Evolutionary conservation across 345 rosid species (phyloP).

Genomic region (Mangifera indica): DNA sequence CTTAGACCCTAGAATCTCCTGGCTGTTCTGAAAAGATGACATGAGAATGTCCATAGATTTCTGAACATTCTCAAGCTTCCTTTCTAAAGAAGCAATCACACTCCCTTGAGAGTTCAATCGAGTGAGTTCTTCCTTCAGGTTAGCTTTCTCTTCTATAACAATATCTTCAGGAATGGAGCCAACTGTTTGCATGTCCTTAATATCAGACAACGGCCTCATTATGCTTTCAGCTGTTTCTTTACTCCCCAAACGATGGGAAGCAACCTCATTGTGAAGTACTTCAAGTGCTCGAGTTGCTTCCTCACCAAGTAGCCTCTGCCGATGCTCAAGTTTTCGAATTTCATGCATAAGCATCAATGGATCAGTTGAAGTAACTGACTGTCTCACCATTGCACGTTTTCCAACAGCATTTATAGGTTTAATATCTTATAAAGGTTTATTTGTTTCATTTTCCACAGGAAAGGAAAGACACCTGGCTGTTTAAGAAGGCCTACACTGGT

Average conservation of each 20-base stretch:
- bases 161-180: constrained; percentile 54
- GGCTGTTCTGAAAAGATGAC: constrained; percentile 51
- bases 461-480: constrained; percentile 76
- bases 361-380: constrained; percentile 66
- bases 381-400: constrained; percentile 53
- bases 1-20: constrained; percentile 43
- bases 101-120: constrained; percentile 75
- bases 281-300: constrained; percentile 94
- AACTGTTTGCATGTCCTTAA: constrained; percentile 69
- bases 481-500: constrained; percentile 61
- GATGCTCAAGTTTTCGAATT: constrained; percentile 79
- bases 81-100: constrained; percentile 65
- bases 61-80: constrained; percentile 90
- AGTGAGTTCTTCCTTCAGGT: constrained; percentile 75
- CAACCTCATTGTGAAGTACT: constrained; percentile 86
- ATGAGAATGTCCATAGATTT: constrained; percentile 73
- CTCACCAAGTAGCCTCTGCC: constrained; percentile 78
- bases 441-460: constrained; percentile 41
- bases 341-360: constrained; percentile 78
- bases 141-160: constrained; percentile 46
- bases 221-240: constrained; percentile 76
- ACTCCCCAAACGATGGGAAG: constrained; percentile 74
- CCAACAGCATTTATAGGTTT: constrained; percentile 37
- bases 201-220: constrained; percentile 80
- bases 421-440: constrained; percentile 37